Base-by-base conservation (phyloP, 169 alveolate genomes). In the Eimeria tenella region DNA sequence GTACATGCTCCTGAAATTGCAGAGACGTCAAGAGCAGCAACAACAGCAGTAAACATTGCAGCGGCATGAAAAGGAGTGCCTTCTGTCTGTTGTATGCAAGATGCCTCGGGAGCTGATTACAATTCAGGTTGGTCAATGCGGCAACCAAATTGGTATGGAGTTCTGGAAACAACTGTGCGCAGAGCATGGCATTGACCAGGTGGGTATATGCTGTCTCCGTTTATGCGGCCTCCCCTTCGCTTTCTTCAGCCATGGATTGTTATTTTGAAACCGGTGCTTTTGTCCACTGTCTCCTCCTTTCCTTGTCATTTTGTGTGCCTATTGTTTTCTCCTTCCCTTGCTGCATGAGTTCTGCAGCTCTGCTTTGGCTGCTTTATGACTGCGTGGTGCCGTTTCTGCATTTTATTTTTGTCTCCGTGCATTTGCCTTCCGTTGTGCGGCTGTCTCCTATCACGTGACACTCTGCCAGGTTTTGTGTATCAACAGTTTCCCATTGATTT, bases 91-190 rank as follows among this genome's bases (percentile, higher is more conserved):
- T 19, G 49, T 19, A 63, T 17, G 10, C 86, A 86, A 42, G 94
- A 99, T 99, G 99, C 99, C 99, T 31, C 97, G 99, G 88, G 99
- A 99, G 97, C 98, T 99, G 60, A 98, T 99, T 89, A 99, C 99
- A 42, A 96, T 98, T 55, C 99, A 99, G 96, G 99, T 99, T 53
- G 99, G 99, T 77, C 99, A 99, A 95, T 99, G 99, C 95, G 99
- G 99, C 91, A 99, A 99, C 95, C 99, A 99, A 96, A 98, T 99
- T 50, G 99, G 99, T 8, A 98, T 98, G 95, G 99, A 99, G 92
- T 99, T 99, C 96, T 99, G 99, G 99, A 99, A 99, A 94, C 99
- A 98, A 93, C 97, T 99, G 55, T 99, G 99, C 91, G 97, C 97
- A 60, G 99, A 99, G 96, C 99, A 99, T 94, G 99, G 99, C 70